Evolutionary conservation across 2,329 filamentous ascomycete species (phyloP), one percentile per base, ranked within the genome.

Genomic region (Didymella segeticola): DNA sequence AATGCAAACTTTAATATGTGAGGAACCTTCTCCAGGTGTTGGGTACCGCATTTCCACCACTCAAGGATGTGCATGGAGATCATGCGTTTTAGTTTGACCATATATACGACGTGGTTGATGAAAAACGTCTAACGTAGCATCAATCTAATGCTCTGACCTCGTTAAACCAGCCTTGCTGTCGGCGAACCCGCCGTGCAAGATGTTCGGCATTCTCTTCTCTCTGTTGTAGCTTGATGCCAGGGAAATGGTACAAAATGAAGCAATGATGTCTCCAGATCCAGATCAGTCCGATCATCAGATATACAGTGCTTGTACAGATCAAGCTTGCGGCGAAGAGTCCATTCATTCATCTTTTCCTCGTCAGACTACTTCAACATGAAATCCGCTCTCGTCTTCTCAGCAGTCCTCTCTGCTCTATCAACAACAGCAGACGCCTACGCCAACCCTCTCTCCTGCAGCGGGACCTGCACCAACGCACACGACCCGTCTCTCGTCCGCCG

Each of bases 401-500:
- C 43, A 23, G 19, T 39, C 15, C 36, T 48, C 41, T 15, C 14
- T 8, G 17, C 42, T 11, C 31, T 47, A 3, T 46, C 59, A 19
- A 39, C 53, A 30, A 15, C 45, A 14, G 57, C 52, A 7, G 22
- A 64, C 34, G 71, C 67, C 22, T 77, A 76, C 47, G 62, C 73
- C 33, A 68, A 73, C 42, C 76, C 75, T 15, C 53, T 68, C 8
- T 25, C 70, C 17, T 78, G 76, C 61, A 69, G 63, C 10, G 77
- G 76, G 10, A 61, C 56, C 15, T 79, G 77, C 64, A 69, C 51
- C 37, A 77, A 78, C 45, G 67, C 73, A 2, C 80, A 82, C 52
- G 80, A 83, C 51, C 80, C 80, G 2, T 66, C 73, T 2, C 58
- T 82, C 38, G 78, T 82, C 57, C 74, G 70, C 12, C 75, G 79